Evolutionary conservation across 2,329 filamentous ascomycete species (phyloP).

Genomic region (Hortaea sp.): DNA sequence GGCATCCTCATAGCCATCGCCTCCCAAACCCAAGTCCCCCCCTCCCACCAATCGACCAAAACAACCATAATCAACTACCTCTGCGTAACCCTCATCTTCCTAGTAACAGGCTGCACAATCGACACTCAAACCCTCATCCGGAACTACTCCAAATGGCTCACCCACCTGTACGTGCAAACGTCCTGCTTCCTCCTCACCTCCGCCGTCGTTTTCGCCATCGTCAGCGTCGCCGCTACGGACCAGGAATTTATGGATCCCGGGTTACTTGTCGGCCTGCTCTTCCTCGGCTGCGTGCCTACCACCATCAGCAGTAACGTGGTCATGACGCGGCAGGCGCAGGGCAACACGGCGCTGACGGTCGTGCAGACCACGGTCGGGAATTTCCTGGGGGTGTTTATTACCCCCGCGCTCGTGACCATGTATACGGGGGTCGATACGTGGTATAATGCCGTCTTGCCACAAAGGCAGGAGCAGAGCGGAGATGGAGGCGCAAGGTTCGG

Average conservation of each 20-base stretch:
- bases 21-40: conserved; percentile 45
- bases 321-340: conserved; percentile 59
- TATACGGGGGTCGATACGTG: no score
- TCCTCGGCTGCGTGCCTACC: conserved; percentile 58
- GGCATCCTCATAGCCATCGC: conserved; percentile 44
- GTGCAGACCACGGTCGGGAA: conserved; percentile 41
- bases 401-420: no score
- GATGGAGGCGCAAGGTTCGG: conserved; percentile 45
- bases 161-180: conserved; percentile 57
- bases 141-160: conserved; percentile 56
- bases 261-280: conserved; percentile 57
- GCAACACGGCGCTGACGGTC: conserved; percentile 38
- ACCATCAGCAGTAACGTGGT: conserved; percentile 65
- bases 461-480: conserved; percentile 31
- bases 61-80: conserved; percentile 52
- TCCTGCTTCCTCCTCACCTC: conserved; percentile 59
- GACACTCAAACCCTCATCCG: conserved; percentile 49
- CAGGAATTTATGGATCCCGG: conserved; percentile 49
- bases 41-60: conserved; percentile 43
- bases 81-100: conserved; percentile 58
- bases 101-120: conserved; percentile 61
- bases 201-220: conserved; percentile 48
- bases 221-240: conserved; percentile 42
- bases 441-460: no score
- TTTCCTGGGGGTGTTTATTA: no score